These are phyloP conservation scores for Lipomyces spencermartinsiae DNA, from an alignment of 805 yeast genomes.

Conservation along the genomic window DNA sequence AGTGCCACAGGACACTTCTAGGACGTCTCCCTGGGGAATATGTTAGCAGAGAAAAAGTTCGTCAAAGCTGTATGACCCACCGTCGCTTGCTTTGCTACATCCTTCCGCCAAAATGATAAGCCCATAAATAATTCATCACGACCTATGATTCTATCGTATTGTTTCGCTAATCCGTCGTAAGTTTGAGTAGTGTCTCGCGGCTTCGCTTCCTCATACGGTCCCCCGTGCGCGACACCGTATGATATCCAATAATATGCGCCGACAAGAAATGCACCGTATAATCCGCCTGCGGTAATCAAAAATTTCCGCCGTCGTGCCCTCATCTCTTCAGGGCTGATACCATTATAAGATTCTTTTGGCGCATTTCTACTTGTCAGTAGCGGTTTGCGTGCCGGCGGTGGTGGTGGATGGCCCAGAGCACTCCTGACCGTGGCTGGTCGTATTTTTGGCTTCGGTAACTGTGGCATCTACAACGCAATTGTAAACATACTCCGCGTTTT, in stretches of 20 bases:
- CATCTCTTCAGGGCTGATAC: constrained; percentile 16
- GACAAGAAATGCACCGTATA: constrained; percentile 23
- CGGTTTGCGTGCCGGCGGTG: background rate
- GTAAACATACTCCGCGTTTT: background rate
- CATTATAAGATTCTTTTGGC: background rate
- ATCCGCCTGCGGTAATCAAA: constrained; percentile 21
- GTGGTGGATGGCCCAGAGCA: background rate
- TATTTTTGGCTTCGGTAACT: constrained; percentile 25
- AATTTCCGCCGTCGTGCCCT: constrained; percentile 30
- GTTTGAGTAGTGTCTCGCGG: constrained; percentile 82
- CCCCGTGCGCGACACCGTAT: constrained; percentile 17
- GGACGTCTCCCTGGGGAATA: constrained; percentile 82
- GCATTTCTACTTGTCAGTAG: background rate
- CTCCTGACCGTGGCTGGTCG: background rate
- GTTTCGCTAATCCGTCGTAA: constrained; percentile 77
- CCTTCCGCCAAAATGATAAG: constrained; percentile 60
- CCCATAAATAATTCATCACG: constrained; percentile 70
- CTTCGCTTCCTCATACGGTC: constrained; percentile 56
- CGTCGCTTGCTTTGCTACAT: constrained; percentile 48
- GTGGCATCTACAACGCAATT: constrained; percentile 13
- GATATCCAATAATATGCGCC: constrained; percentile 31
- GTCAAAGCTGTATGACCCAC: constrained; percentile 11
- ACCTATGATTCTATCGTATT: constrained; percentile 80
- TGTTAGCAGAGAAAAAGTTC: constrained; percentile 67
- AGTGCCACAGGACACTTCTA: constrained; percentile 95